Base-by-base conservation (phyloP, 2,329 filamentous ascomycete species). In the Penicillium crustosum region DNA sequence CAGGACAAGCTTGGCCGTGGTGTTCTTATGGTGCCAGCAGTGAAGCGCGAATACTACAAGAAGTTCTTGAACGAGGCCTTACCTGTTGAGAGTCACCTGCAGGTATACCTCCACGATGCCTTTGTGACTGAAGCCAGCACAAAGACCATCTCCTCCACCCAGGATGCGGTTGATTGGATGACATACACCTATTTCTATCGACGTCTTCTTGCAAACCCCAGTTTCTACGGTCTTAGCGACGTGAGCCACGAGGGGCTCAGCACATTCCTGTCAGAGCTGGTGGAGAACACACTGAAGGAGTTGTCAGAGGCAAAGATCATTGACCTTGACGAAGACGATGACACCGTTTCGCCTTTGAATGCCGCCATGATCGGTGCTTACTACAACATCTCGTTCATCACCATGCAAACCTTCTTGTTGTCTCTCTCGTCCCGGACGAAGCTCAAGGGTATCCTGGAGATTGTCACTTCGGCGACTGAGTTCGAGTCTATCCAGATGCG, bases 151-250 rank as follows among this genome's bases (percentile, higher is more conserved):
- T 87, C 91, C 68, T 96, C 93, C 13, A 96, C 92, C 15, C 94
- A 97, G 67, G 93, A 97, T 77, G 94, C 93, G 12, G 93, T 99
- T 66, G 95, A 96, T 77, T 99, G 94, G 94, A 91, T 92, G 38
- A 97, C 94, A 0, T 97, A 97, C 73, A 97, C 93, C 12, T 99
- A 96, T 79, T 97, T 97, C 78, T 99, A 99, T 78, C 89, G 94
- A 43, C 89, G 94, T 58, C 83, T 99, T 38, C 83, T 97, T 36
- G 93, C 93, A 31, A 99, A 99, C 73, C 94, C 94, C 9, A 97
- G 91, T 76, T 99, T 93, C 80, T 99, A 99, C 78, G 90, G 91
- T 66, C 80, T 99, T 60, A 88, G 88, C 17, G 91, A 93, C 72
- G 90, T 91, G 4, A 93, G 90, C 0, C 91, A 97, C 65, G 93